Conservation (phyloP, 345 rosid species). For the Boechera retrofracta region DNA sequence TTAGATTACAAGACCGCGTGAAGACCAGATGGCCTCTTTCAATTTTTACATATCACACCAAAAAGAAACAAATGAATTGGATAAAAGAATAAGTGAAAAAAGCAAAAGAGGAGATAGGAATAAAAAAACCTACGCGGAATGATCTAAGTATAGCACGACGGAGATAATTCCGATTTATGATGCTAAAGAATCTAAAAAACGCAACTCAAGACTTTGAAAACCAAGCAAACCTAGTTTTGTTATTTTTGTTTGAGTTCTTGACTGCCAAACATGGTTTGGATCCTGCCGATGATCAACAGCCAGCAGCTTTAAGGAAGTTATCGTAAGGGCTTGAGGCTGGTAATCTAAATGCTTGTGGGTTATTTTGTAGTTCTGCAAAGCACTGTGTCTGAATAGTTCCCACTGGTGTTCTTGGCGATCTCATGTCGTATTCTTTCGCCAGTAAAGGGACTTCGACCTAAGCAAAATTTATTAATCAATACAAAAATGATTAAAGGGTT, state of each 20-base stretch:
- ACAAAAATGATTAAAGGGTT: background rate
- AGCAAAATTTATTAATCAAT: constrained; percentile 17
- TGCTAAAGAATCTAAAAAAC: constrained; percentile 26
- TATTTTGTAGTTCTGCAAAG: constrained; percentile 37
- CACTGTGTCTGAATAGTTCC: constrained; percentile 45
- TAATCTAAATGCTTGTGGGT: constrained; percentile 36
- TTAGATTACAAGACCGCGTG: constrained; percentile 31
- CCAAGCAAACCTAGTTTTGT: constrained; percentile 25
- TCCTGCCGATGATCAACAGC: constrained; percentile 42
- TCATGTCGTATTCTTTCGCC: constrained; percentile 41
- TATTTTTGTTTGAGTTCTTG: constrained; percentile 10
- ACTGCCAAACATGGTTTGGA: constrained; percentile 7
- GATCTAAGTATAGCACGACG: constrained; percentile 24
- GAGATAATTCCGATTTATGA: constrained; percentile 25
- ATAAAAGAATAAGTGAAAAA: constrained; percentile 31
- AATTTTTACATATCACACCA: constrained; percentile 30
- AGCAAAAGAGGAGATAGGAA: constrained; percentile 6
- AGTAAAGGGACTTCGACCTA: constrained; percentile 68
- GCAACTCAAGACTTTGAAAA: constrained; percentile 29
- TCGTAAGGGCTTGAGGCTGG: constrained; percentile 51
- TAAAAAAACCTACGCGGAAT: constrained; percentile 31
- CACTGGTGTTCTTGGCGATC: constrained; percentile 41
- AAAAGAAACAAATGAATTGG: constrained; percentile 41
- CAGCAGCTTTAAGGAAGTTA: constrained; percentile 51
- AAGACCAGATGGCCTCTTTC: constrained; percentile 23